A percentile compares a stretch with the other conserved stretches of the same genome.
Evolutionary conservation across 2,329 filamentous ascomycete species (phyloP).

Genomic region (Colletotrichum lupini): DNA sequence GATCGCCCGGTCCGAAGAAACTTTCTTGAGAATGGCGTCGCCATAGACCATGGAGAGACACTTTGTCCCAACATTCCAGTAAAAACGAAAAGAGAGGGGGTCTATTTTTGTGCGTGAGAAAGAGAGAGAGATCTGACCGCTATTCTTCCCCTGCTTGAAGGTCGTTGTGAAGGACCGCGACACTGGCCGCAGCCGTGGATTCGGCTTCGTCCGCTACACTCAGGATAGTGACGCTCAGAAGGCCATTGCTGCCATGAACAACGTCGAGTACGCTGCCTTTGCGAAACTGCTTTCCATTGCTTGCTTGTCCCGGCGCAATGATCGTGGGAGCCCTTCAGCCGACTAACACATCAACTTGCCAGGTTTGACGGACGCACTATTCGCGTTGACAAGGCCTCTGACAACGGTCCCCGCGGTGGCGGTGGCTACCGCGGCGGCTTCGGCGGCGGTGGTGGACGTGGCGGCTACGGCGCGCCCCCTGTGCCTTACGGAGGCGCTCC

Average conservation of each 20-base stretch:
- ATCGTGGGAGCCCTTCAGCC: not conserved
- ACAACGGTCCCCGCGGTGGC: slow-evolving; percentile 74
- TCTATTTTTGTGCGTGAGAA: no score
- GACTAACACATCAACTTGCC: slow-evolving; percentile 27
- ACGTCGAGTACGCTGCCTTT: slow-evolving; percentile 77
- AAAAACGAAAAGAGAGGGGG: not conserved
- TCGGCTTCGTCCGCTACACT: slow-evolving; percentile 93
- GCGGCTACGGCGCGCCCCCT: slow-evolving; percentile 46
- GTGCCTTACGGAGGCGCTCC: slow-evolving; percentile 42
- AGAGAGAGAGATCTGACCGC: slow-evolving; percentile 36
- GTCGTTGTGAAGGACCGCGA: slow-evolving; percentile 98
- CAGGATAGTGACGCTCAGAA: slow-evolving; percentile 80
- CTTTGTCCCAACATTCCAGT: slow-evolving; percentile 9
- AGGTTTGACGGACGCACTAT: slow-evolving; percentile 96
- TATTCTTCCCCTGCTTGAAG: slow-evolving; percentile 56
- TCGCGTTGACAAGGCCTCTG: slow-evolving; percentile 94
- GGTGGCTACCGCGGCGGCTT: slow-evolving; percentile 59
- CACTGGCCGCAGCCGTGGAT: slow-evolving; percentile 95
- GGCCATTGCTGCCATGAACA: slow-evolving; percentile 85
- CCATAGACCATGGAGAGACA: slow-evolving; percentile 9
- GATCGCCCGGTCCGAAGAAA: slow-evolving; percentile 35
- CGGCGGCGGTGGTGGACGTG: slow-evolving; percentile 52
- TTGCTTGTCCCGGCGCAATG: slow-evolving; percentile 38
- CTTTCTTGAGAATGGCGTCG: slow-evolving; percentile 20
- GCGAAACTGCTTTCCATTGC: slow-evolving; percentile 33